Base-by-base conservation (phyloP, 148 eudicot genomes). In the Amaranthus palmeri region DNA sequence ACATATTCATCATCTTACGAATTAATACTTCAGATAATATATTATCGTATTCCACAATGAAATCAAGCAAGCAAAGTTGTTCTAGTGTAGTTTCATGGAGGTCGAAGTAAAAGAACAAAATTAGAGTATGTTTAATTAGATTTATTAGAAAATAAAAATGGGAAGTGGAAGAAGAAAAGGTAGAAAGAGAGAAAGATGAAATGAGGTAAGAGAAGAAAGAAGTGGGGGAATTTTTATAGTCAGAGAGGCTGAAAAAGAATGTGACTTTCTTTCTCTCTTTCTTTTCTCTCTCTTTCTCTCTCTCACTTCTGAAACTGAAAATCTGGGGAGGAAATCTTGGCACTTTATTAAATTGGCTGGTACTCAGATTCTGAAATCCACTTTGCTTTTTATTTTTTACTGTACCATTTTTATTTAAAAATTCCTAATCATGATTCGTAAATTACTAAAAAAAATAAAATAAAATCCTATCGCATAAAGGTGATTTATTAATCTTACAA, bases 331-430 rank as follows among this genome's bases (percentile, higher is more conserved):
- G 72, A 73, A 68, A 78, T 72, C 76, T 73, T 73, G 56, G 76
- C 58, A 74, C 72, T 77, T 81, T 77, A 77, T 65, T 65, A 61
- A 54, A 72, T 41, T 59, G 63, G 70, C 59, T 71, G 73, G 45
- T 72, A 72, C 56, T 15, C 50, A 73, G 81, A 78, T 77, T 78
- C 78, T 71, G 61, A 74, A 70, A 71, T 81, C 84, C 79, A 81
- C 84, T 81, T 81, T 81, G 68, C 65, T 68, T 40, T 13, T 18
- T 67, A 11, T 42, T 74, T 25, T 46, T 54, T 54, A 48, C 36
- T 40, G 43, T 74, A 4, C 0, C 17, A 43, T 50, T 67, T 51
- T 44, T 46, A 7, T 48, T 4, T 10, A 0, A 56, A 57, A 25
- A 13, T 40, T 61, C 6, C 18, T 52, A n/a, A n/a, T n/a, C n/a